phyloP scores from a whole-genome alignment of 2,329 filamentous ascomycete species.

The Diaporthe velutina region DNA sequence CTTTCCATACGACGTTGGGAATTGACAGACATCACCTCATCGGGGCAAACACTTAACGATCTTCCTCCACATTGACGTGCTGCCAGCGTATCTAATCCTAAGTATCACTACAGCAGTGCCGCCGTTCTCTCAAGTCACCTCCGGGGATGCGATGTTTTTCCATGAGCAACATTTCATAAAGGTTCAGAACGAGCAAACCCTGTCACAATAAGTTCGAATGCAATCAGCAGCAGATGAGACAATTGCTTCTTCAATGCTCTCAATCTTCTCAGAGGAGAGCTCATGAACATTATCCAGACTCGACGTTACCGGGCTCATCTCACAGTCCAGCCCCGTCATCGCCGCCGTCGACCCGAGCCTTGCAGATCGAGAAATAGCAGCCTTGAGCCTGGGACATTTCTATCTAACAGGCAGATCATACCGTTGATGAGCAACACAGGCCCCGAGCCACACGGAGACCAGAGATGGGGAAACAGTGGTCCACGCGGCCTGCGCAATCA shows the following conservation, averaged over 20 bases:
- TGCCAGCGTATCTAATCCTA: not conserved
- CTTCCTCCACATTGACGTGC: not conserved
- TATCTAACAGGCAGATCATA: not conserved
- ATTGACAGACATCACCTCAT: slow-evolving; percentile 30
- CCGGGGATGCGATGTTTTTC: too few relatives aligned
- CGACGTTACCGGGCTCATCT: not conserved
- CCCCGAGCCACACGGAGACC: too few relatives aligned
- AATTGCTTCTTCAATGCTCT: too few relatives aligned
- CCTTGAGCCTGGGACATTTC: not conserved
- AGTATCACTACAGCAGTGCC: not conserved
- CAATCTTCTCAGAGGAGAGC: not conserved
- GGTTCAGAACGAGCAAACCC: not conserved
- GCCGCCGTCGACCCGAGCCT: not conserved
- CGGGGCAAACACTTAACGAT: not conserved
- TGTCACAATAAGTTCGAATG: not conserved
- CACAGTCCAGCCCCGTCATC: not conserved
- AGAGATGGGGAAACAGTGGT: not conserved
- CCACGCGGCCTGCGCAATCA: too few relatives aligned
- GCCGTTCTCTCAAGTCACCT: too few relatives aligned
- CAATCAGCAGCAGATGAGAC: not conserved
- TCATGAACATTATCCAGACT: not conserved
- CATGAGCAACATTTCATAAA: too few relatives aligned
- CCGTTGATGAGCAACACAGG: not conserved
- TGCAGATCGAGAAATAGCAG: not conserved
- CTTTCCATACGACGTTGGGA: slow-evolving; percentile 39